Evolutionary conservation across 2,329 filamentous ascomycete species (phyloP), one percentile per base, ranked within the genome.

Genomic region (Ramularia collo-cygni): DNA sequence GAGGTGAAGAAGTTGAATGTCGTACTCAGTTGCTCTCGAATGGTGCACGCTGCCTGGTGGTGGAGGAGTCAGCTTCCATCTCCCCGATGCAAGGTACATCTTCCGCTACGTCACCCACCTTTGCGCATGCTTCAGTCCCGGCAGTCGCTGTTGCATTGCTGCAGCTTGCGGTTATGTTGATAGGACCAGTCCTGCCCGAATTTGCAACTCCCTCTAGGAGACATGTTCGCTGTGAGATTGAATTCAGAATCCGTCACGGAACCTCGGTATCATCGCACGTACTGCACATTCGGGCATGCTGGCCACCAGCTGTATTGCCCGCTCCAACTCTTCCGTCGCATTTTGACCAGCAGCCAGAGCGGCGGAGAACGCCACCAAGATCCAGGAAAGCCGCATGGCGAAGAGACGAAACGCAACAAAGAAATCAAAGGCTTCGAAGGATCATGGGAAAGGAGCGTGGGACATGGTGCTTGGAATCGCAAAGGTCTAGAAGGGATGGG

Each of bases 1-100:
- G 6, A n/a, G 10, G 8, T 4, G 18, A n/a, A 14, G 10, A 8
- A 10, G 6, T 3, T 8, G 14, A 19, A 10, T 24, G n/a, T 18
- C 46, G 16, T 42, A 48, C 46, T 40, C 35, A 50, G 19, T 18
- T 45, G 44, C 31, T 50, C 32, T 24, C 44, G 38, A 6, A 47
- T 31, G 8, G 30, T 43, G 21, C 47, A 47, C 6, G 24, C 28
- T 31, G 8, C 14, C 28, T 14, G 8, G 10, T 12, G 28, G 14
- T 31, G 14, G 9, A n/a, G n/a, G n/a, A 5, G n/a, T 31, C 15
- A 16, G 28, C 8, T 31, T 8, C 14, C 8, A 12, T 31, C 9
- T 31, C 13, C 21, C 21, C 21, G 6, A 10, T 24, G 10, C 6
- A 24, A 24, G 6, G 21, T n/a, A n/a, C n/a, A n/a, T n/a, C n/a